A percentile compares a stretch with the other conserved stretches of the same genome.
These are phyloP conservation scores for Leucocoprinus sp. DNA, from an alignment of 768 basidiomycete species.

Conservation along the genomic window DNA sequence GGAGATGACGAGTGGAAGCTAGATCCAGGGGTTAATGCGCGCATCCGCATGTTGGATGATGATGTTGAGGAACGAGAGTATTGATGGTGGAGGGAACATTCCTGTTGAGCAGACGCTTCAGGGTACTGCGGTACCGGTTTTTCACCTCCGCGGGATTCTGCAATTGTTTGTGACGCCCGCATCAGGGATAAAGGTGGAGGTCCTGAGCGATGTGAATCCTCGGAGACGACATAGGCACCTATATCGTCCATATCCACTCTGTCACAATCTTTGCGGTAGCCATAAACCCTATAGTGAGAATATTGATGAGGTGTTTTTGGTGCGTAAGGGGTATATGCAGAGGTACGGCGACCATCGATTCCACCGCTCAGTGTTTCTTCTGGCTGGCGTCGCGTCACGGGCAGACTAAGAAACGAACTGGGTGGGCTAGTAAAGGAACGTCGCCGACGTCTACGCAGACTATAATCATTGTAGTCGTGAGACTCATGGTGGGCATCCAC, in stretches of 20 bases:
- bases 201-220: constrained; percentile 11
- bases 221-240: constrained; percentile 15
- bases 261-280: constrained; percentile 10
- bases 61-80: constrained; percentile 3
- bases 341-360: not conserved
- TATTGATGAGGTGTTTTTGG: constrained; percentile 1
- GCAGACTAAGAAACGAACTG: not conserved
- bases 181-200: constrained; percentile 3
- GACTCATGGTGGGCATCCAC: constrained; percentile 25
- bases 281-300: constrained; percentile 4
- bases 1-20: constrained; percentile 15
- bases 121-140: constrained; percentile 3
- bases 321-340: not conserved
- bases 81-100: not conserved
- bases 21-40: constrained; percentile 14
- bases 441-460: constrained; percentile 21
- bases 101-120: constrained; percentile 7
- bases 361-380: not conserved
- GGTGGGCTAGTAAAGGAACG: constrained; percentile 5
- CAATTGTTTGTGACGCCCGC: not conserved
- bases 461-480: constrained; percentile 19
- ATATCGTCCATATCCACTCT: constrained; percentile 14
- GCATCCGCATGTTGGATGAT: constrained; percentile 3
- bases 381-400: constrained; percentile 2
- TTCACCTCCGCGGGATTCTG: constrained; percentile 5